Percentiles rank a stretch among this genome's conserved stretches.
These are phyloP conservation scores for Boletus smithii DNA, from an alignment of 1,284 basidiomycete genomes.

Conservation along the genomic window DNA sequence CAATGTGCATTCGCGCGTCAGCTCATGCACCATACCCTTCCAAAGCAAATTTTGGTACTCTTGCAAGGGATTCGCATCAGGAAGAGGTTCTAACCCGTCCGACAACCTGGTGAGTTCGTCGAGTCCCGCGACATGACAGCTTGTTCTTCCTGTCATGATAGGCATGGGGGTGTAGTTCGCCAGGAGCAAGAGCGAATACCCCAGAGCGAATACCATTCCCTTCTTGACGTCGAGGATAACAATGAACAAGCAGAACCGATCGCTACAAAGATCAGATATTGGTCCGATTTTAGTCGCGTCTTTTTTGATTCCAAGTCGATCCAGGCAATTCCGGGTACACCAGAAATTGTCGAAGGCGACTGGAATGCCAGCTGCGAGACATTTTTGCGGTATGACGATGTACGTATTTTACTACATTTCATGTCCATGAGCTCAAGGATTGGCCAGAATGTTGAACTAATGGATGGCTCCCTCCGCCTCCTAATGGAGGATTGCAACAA, in stretches of 20 bases:
- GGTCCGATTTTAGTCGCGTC: conserved; percentile 76
- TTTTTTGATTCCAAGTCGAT: conserved; percentile 63
- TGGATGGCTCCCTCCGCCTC: conserved; percentile 62
- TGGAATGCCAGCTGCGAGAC: conserved; percentile 54
- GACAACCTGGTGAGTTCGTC: conserved; percentile 27
- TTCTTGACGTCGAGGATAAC: conserved; percentile 39
- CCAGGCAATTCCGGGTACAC: conserved; percentile 57
- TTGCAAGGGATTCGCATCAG: conserved; percentile 37
- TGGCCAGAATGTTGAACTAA: conserved; percentile 50
- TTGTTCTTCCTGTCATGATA: conserved; percentile 26
- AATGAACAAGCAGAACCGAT: conserved; percentile 23
- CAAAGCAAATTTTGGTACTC: conserved; percentile 63
- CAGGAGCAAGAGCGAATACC: conserved; percentile 52
- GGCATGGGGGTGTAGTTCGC: conserved; percentile 51
- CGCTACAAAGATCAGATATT: conserved; percentile 51
- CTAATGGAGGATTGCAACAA: conserved; percentile 73
- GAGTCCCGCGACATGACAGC: not conserved
- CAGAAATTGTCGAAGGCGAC: conserved; percentile 47
- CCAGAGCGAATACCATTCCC: conserved; percentile 53
- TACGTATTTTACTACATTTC: conserved; percentile 27
- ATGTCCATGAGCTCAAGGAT: conserved; percentile 9
- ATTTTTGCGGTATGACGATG: conserved; percentile 56
- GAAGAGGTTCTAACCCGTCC: conserved; percentile 32
- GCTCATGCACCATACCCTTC: conserved; percentile 10
- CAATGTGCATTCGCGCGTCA: conserved; percentile 1